Percentiles rank a stretch among this genome's conserved stretches.
phyloP scores from a whole-genome alignment of 768 basidiomycete genomes.

The Udeniomyces megalosporus region DNA sequence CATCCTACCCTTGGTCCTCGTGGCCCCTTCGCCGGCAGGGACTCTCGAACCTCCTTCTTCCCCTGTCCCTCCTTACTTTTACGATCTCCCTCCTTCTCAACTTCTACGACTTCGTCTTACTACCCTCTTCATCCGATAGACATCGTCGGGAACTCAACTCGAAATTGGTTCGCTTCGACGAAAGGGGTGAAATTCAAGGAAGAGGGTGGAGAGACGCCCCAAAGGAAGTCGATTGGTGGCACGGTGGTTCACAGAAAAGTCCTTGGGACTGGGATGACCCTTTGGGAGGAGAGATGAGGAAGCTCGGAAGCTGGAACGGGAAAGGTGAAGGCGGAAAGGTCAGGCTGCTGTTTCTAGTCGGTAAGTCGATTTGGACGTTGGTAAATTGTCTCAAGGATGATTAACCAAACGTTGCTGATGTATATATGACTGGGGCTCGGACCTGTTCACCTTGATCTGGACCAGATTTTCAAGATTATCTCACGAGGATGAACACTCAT shows the following conservation, averaged over 20 bases:
- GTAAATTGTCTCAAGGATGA: too few species aligned
- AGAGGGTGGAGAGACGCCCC: background rate
- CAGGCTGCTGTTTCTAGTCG: constrained; percentile 27
- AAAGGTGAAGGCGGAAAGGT: constrained; percentile 13
- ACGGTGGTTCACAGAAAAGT: background rate
- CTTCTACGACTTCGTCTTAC: too few species aligned
- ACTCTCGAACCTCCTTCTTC: too few species aligned
- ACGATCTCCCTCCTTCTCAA: too few species aligned
- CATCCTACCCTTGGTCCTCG: too few species aligned
- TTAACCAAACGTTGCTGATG: too few species aligned
- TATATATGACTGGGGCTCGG: background rate
- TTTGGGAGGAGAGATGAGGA: background rate
- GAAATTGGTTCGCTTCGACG: too few species aligned
- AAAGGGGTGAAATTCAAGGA: too few species aligned
- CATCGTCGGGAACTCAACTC: too few species aligned
- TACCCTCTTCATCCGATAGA: too few species aligned
- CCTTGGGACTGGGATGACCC: constrained; percentile 7
- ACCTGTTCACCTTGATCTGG: background rate
- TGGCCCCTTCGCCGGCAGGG: too few species aligned
- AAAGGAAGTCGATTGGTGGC: background rate
- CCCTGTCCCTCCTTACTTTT: too few species aligned
- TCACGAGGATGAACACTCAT: constrained; percentile 6
- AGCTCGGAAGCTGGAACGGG: background rate
- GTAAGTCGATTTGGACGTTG: constrained; percentile 17
- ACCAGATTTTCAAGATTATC: background rate